These are phyloP conservation scores for Rhynchosporium agropyri DNA, from an alignment of 2,329 filamentous ascomycete genomes.

Conservation along the genomic window DNA sequence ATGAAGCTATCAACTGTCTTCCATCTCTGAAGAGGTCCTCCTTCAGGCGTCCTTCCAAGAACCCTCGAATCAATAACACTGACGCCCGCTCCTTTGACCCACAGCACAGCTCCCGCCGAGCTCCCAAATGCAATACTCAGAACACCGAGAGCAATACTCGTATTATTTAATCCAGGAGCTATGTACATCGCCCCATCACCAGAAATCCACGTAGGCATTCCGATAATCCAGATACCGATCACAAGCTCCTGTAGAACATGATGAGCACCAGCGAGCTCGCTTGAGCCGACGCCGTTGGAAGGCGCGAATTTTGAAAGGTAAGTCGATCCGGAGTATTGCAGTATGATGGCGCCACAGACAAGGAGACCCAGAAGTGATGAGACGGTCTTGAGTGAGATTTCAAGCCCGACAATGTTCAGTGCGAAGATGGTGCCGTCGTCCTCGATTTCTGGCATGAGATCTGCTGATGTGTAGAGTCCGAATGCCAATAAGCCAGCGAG, in stretches of 20 bases:
- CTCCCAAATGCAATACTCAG: conserved; percentile 28
- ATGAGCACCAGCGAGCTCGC: conserved; percentile 20
- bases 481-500: conserved; percentile 29
- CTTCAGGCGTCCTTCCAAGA: conserved; percentile 20
- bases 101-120: conserved; percentile 27
- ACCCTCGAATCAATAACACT: conserved; percentile 27
- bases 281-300: conserved; percentile 6
- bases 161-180: conserved; percentile 27
- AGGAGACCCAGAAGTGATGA: conserved; percentile 31
- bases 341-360: conserved; percentile 22
- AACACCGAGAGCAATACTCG: conserved; percentile 30
- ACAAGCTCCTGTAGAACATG: conserved; percentile 27
- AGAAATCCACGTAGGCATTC: conserved; percentile 30
- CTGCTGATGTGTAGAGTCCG: conserved; percentile 27
- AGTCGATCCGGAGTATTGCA: conserved; percentile 17
- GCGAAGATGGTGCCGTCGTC: conserved; percentile 21
- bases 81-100: conserved; percentile 26
- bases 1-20: conserved; percentile 27
- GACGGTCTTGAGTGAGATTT: conserved; percentile 29
- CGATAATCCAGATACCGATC: conserved; percentile 33
- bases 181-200: conserved; percentile 14
- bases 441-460: conserved; percentile 16
- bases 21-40: conserved; percentile 19
- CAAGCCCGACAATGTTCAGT: conserved; percentile 17
- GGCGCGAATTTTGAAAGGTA: conserved; percentile 19